Conservation (phyloP, 2,329 filamentous ascomycete species). For the Chaetomium olivaceum region DNA sequence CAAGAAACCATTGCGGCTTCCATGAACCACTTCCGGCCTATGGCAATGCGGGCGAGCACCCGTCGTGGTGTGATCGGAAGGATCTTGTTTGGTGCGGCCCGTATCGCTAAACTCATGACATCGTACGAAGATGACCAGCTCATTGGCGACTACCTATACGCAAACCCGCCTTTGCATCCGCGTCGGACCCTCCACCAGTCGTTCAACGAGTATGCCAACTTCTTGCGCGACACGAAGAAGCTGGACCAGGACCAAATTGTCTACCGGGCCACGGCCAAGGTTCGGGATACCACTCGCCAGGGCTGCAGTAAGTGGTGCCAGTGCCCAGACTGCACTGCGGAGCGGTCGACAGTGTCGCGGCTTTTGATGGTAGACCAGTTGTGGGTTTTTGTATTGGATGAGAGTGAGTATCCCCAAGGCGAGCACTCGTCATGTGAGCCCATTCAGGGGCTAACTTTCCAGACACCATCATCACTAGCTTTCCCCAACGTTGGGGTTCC, state of each 20-base stretch:
- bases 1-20: neutral
- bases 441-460: neutral
- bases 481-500: neutral
- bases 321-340: neutral
- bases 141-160: neutral
- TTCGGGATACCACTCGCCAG: neutral
- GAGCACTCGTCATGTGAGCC: neutral
- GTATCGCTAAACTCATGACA: neutral
- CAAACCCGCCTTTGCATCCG: neutral
- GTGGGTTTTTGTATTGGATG: neutral
- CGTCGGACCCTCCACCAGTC: neutral
- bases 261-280: neutral
- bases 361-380: neutral
- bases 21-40: neutral
- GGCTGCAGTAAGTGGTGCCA: neutral
- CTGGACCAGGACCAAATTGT: constrained; percentile 1
- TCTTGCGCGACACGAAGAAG: neutral
- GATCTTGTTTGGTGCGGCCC: neutral
- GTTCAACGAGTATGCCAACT: constrained; percentile 2
- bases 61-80: neutral
- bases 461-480: neutral
- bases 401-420: neutral
- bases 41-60: neutral
- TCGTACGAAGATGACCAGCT: neutral
- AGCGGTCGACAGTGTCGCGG: neutral